Evolutionary conservation across 1,284 basidiomycete genomes (phyloP), one percentile per base, ranked within the genome.

Genomic region (Chalciporus sp.): DNA sequence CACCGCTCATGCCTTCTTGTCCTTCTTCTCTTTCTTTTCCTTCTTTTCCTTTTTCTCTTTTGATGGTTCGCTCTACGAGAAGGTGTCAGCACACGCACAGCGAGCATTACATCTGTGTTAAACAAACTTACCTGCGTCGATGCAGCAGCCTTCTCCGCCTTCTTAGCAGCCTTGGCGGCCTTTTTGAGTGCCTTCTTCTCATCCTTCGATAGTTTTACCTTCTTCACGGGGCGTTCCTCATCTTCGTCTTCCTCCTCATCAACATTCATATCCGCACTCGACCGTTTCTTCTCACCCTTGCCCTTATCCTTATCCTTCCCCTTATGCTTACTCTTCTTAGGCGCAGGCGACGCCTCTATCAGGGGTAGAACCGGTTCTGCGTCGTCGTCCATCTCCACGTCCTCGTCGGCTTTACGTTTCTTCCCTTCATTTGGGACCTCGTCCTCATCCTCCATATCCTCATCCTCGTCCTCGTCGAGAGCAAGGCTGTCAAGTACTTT

Each of bases 401-500:
- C 62, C 0, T 17, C 44, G 19, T 58, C 28, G 8, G 28, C 12
- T 37, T 37, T 37, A 7, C 35, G 16, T 37, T 17, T 17, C 35
- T 37, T 37, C n/a, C 16, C 2, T 37, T 1, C n/a, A n/a, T 16
- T 17, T n/a, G 19, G 31, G 42, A 23, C 8, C 14, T 45, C 14
- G 10, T 31, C 26, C 14, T 27, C 52, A 1, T 20, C 47, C 1
- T 23, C 23, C 23, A 23, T 29, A 12, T 84, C 83, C 14, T 85
- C 86, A 7, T 86, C 87, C 10, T 87, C 85, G 9, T 88, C 88
- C 20, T 86, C 86, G 11, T 86, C 90, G 41, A 89, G 69, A 39
- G 84, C 87, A 48, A 97, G 86, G 49, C 85, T 83, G 40, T 90
- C 85, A 59, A 97, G 72, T 8, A 95, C 95, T 72, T 92, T 94